These are phyloP conservation scores for Tetraselmis chui DNA, from an alignment of 139 green algal genomes.

Conservation along the genomic window DNA sequence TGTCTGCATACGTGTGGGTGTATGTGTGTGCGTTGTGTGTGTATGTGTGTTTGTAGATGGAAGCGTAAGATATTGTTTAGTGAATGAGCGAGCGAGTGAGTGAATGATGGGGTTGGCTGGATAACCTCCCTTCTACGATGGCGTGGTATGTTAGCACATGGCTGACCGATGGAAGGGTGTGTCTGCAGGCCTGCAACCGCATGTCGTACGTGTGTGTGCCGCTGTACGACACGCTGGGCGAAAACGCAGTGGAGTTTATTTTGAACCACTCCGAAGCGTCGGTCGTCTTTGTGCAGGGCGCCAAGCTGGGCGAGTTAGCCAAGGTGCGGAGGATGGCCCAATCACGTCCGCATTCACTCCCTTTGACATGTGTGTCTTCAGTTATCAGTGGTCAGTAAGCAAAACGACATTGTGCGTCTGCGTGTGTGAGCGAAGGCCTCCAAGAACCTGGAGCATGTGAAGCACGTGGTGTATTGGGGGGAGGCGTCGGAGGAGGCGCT, in stretches of 20 bases:
- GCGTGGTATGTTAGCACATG: no score
- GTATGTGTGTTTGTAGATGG: background rate
- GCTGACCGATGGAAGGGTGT: no score
- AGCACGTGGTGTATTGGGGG: slow-evolving; percentile 5
- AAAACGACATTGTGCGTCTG: no score
- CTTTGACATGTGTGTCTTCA: no score
- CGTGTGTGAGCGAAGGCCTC: no score
- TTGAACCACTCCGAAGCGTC: slow-evolving; percentile 18
- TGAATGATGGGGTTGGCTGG: no score
- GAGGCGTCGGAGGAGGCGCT: slow-evolving; percentile 3
- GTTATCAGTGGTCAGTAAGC: no score
- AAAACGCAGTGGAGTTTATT: slow-evolving; percentile 25
- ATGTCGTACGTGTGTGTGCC: slow-evolving; percentile 15
- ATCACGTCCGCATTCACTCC: no score
- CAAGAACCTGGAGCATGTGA: no score
- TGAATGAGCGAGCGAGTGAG: no score
- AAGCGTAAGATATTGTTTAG: no score
- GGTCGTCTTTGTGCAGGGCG: slow-evolving; percentile 11
- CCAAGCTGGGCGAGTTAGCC: slow-evolving; percentile 1
- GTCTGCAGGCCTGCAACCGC: slow-evolving; percentile 9
- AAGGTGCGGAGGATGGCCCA: no score
- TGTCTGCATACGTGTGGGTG: background rate
- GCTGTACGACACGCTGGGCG: slow-evolving; percentile 28
- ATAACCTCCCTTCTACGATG: background rate
- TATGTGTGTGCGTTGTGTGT: background rate